Percentiles rank a stretch among this genome's conserved stretches.
phyloP scores from a whole-genome alignment of 768 basidiomycete genomes.

The Mycena pura region DNA sequence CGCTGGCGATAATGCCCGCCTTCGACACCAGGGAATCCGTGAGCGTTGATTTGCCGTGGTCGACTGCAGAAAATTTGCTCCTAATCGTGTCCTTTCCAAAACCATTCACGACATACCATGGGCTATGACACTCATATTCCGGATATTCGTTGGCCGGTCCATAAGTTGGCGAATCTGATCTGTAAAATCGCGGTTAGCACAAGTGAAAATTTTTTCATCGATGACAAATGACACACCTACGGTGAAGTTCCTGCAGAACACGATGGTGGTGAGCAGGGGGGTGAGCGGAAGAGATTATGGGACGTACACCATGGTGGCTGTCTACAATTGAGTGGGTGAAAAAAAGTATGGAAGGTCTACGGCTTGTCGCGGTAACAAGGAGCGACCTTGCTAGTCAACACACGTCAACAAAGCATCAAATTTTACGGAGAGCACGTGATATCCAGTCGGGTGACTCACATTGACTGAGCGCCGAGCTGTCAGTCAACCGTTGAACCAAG shows the following conservation, averaged over 20 bases:
- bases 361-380: no score
- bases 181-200: conserved; percentile 37
- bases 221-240: conserved; percentile 63
- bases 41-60: conserved; percentile 99
- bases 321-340: conserved; percentile 51
- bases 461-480: no score
- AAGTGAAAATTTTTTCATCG: background rate
- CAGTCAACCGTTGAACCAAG: no score
- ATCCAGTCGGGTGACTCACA: no score
- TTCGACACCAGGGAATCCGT: conserved; percentile 99
- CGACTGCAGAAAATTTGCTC: conserved; percentile 63
- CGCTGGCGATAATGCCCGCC: conserved; percentile 96
- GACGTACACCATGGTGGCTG: conserved; percentile 81
- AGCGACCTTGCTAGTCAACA: no score
- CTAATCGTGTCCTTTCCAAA: conserved; percentile 7
- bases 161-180: conserved; percentile 89
- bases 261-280: conserved; percentile 38
- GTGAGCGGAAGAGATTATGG: conserved; percentile 6
- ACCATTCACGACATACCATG: conserved; percentile 68
- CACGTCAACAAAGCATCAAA: no score
- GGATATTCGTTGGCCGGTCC: conserved; percentile 91
- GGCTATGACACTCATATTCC: conserved; percentile 51
- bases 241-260: conserved; percentile 78
- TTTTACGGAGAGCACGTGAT: no score
- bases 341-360: conserved; percentile 19